These are phyloP conservation scores for Microcyclospora tardicrescens DNA, from an alignment of 2,329 filamentous ascomycete species.

Conservation along the genomic window DNA sequence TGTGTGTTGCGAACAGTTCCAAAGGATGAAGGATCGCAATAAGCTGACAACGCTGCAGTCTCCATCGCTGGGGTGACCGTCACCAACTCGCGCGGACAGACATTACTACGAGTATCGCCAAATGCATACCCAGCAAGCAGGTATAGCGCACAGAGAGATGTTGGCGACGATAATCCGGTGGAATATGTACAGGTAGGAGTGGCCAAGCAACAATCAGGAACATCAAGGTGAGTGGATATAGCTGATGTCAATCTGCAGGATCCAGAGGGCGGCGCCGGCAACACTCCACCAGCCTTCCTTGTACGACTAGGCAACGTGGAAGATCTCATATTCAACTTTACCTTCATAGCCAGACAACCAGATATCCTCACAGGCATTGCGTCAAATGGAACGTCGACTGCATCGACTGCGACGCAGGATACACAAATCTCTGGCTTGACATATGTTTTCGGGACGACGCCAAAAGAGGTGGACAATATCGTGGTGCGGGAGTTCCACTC, in stretches of 20 bases:
- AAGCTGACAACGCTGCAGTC: slow-evolving; percentile 42
- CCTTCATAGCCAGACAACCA: slow-evolving; percentile 58
- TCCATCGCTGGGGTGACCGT: slow-evolving; percentile 73
- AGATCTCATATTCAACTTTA: slow-evolving; percentile 85
- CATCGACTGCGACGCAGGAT: slow-evolving; percentile 41
- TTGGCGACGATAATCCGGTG: slow-evolving; percentile 60
- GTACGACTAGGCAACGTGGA: slow-evolving; percentile 82
- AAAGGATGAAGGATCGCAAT: slow-evolving; percentile 2
- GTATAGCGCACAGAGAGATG: slow-evolving; percentile 58
- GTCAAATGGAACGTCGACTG: slow-evolving; percentile 18
- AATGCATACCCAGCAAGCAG: slow-evolving; percentile 78
- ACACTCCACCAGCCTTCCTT: slow-evolving; percentile 55
- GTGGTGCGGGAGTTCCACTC: slow-evolving; percentile 93
- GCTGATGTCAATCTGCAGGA: slow-evolving; percentile 44
- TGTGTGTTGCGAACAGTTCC: slow-evolving; percentile 45
- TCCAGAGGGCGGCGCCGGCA: slow-evolving; percentile 43
- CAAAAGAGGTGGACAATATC: slow-evolving; percentile 80
- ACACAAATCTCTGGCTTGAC: slow-evolving; percentile 80
- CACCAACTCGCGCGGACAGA: slow-evolving; percentile 65
- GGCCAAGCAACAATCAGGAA: neutral
- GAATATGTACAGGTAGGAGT: slow-evolving; percentile 79
- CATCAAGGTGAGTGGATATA: neutral
- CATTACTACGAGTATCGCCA: slow-evolving; percentile 63
- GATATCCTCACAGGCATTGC: slow-evolving; percentile 25
- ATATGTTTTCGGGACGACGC: slow-evolving; percentile 76